phyloP scores from a whole-genome alignment of 148 eudicot genomes.

The Polygonum aviculare region DNA sequence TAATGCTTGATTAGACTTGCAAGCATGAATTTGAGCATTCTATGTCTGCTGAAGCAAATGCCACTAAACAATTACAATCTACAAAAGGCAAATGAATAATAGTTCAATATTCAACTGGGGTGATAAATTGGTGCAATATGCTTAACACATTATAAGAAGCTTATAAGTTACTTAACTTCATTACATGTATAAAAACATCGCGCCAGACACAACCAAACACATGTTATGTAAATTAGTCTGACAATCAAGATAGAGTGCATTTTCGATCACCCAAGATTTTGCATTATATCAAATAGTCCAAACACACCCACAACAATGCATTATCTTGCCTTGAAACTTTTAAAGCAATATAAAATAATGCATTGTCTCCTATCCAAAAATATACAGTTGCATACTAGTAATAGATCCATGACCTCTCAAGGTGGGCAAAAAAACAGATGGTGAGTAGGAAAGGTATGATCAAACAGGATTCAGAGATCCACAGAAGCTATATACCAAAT shows the following conservation, averaged over 20 bases:
- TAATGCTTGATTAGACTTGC: constrained; percentile 1
- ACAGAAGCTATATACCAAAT: background rate
- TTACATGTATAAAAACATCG: too few species aligned
- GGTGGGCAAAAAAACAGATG: background rate
- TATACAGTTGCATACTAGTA: background rate
- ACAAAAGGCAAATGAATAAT: background rate
- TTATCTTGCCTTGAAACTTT: too few species aligned
- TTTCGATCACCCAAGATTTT: too few species aligned
- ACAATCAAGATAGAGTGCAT: too few species aligned
- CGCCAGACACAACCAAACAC: too few species aligned
- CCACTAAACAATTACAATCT: background rate
- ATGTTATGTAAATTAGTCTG: too few species aligned
- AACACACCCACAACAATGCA: background rate
- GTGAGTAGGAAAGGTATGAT: background rate
- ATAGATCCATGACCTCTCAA: background rate
- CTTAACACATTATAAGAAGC: background rate
- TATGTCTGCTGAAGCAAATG: background rate
- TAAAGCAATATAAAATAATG: too few species aligned
- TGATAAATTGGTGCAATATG: too few species aligned
- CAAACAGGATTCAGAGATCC: background rate
- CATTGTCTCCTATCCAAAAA: background rate
- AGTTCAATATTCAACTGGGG: background rate
- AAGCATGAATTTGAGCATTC: constrained; percentile 5
- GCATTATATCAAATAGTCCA: too few species aligned
- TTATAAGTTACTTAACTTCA: too few species aligned